Percentiles rank a stretch among this genome's conserved stretches.
These are phyloP conservation scores for Citrus australasica DNA, from an alignment of 345 rosid species.

Conservation along the genomic window DNA sequence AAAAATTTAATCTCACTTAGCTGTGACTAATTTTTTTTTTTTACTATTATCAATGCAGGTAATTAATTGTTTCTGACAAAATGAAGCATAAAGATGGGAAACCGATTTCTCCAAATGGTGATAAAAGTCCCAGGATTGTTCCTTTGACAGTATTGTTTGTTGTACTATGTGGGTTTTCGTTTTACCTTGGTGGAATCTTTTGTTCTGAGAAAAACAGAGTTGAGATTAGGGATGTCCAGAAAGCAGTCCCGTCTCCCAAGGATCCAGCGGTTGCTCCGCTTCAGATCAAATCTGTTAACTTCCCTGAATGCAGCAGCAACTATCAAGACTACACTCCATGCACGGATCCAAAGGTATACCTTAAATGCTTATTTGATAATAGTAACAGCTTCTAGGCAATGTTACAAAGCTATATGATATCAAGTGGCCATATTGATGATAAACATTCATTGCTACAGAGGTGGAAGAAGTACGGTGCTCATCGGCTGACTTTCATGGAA, in stretches of 20 bases:
- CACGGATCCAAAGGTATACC: slow-evolving; percentile 87
- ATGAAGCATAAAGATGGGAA: slow-evolving; percentile 95
- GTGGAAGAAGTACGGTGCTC: slow-evolving; percentile 85
- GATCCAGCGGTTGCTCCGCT: slow-evolving; percentile 43
- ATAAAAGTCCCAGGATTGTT: slow-evolving; percentile 44
- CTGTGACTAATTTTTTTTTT: not conserved
- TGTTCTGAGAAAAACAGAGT: slow-evolving; percentile 47
- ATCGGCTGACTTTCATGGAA: slow-evolving; percentile 91
- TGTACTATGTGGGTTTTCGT: slow-evolving; percentile 72
- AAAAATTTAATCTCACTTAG: not conserved
- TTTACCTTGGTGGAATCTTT: slow-evolving; percentile 86
- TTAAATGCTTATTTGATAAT: not conserved
- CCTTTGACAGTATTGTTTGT: slow-evolving; percentile 47
- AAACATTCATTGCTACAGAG: slow-evolving; percentile 45
- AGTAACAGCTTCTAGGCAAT: not conserved
- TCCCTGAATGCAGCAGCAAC: slow-evolving; percentile 75
- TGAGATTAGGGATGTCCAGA: slow-evolving; percentile 20
- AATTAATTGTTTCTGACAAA: slow-evolving; percentile 13
- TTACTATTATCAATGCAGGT: slow-evolving; percentile 28
- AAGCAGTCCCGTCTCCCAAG: slow-evolving; percentile 45
- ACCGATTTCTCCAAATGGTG: slow-evolving; percentile 36
- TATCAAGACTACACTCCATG: slow-evolving; percentile 98
- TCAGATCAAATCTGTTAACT: slow-evolving; percentile 52
- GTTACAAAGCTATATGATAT: not conserved
- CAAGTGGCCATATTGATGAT: not conserved